Evolutionary conservation across 2,329 filamentous ascomycete genomes (phyloP), one percentile per base, ranked within the genome.

Genomic region (Claviceps digitariae): DNA sequence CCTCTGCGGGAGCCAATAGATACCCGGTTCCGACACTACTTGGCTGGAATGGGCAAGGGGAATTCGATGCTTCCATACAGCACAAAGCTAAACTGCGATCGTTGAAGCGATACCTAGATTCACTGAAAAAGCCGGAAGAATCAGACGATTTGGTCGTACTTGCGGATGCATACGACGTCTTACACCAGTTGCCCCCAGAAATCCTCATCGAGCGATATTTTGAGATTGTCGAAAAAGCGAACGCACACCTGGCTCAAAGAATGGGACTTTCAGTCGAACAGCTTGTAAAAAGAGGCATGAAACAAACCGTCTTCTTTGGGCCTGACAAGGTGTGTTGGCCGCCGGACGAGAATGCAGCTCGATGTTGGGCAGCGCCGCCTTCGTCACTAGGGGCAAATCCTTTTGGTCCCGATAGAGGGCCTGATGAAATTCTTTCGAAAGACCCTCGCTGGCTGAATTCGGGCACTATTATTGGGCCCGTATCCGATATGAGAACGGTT

Each of bases 151-250:
- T 87, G 29, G 74, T 84, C 8, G 66, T 86, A 54, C 71, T 86
- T 48, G 72, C 82, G 6, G 82, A 86, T 62, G 81, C 77, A 1
- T 75, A 79, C 62, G 80, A 86, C 55, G 72, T 81, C 1, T 80
- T 81, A 68, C 79, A 85, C 55, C 83, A 87, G 63, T 69, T 86
- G 2, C 81, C 82, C 0, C 75, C 79, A 2, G 76, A 83, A 44
- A 71, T 85, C 21, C 67, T 86, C 57, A 74, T 87, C 27, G 68
- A 76, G 57, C 74, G 83, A 45, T 87, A 85, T 63, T 77, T 81
- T 57, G 67, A 71, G 15, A 67, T 80, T 17, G 63, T 77, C 20
- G 67, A 71, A n/a, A 71, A 72, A 50, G 76, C 75, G 29, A 80
- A 85, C 57, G 63, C 66, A 34, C 72, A 74, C 27, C 65, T 84